Evolutionary conservation across 805 yeast genomes (phyloP), one percentile per base, ranked within the genome.

Genomic region (Hanseniaspora pseudoguilliermondii): DNA sequence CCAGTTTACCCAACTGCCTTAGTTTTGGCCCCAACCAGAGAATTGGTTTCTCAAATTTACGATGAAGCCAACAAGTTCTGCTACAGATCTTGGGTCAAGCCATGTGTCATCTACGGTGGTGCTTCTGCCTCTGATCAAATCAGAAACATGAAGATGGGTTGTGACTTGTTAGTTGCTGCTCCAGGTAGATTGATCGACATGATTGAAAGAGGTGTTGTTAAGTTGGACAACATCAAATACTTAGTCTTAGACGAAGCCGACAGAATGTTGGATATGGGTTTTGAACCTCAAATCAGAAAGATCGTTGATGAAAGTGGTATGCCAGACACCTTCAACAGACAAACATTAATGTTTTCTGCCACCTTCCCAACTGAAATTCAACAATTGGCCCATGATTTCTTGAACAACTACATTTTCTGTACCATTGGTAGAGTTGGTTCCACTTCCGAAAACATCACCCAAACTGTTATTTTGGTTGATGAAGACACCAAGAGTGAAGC

Each of bases 231-330:
- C 73, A 88, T 91, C 73, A 88, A 86, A 72, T 93, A 87, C 73
- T 80, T 93, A 71, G 97, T 93, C 54, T 79, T 93, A 63, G 98
- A 91, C 74, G 98, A 91, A 79, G 98, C 98, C 68, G 98, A 93
- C 75, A 87, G 98, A 78, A 93, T 93, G 98, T 83, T 93, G 75
- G 98, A 93, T 82, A 93, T 93, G 97, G 98, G 98, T 80, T 93
- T 93, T 76, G 98, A 93, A 78, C 97, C 97, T 62, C 98, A 93
- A 79, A 93, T 93, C 70, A 87, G 98, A 81, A 86, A 89, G 71
- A 91, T 93, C 68, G 98, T 93, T 60, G 95, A 91, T 73, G 95
- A 86, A 63, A 90, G 95, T 77, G 97, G 89, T 71, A 93, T 93
- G 98, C 97, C 99, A 60, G 82, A 77, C 61, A 95, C 86, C 57